phyloP scores from a whole-genome alignment of 2,329 filamentous ascomycete species.

The Trichoderma arundinaceum region DNA sequence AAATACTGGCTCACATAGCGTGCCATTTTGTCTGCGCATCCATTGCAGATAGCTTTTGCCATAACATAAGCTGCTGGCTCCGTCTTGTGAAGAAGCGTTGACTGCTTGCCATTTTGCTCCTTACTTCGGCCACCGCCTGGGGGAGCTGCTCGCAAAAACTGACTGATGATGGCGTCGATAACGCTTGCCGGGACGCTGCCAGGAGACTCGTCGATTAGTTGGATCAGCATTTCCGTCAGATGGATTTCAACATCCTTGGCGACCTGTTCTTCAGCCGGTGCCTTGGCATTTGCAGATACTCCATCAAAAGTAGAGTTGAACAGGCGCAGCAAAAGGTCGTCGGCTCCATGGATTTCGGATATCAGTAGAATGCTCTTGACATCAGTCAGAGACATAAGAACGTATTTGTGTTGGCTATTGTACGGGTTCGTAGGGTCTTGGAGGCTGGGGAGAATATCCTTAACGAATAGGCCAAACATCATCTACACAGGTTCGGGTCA shows the following conservation, averaged over 20 bases:
- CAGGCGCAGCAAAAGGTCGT: conserved; percentile 77
- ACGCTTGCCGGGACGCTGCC: conserved; percentile 76
- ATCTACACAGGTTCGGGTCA: conserved; percentile 60
- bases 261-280: conserved; percentile 77
- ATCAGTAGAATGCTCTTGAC: conserved; percentile 94
- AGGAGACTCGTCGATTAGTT: conserved; percentile 83
- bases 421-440: conserved; percentile 88
- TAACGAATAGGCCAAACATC: conserved; percentile 89
- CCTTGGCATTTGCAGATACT: conserved; percentile 77
- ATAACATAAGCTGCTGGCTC: conserved; percentile 94
- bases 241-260: conserved; percentile 93
- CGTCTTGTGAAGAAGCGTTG: conserved; percentile 82
- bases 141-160: conserved; percentile 88
- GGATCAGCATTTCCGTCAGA: conserved; percentile 83
- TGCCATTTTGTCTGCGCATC: conserved; percentile 90
- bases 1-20: conserved; percentile 96
- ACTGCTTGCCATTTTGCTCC: conserved; percentile 75
- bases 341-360: conserved; percentile 82
- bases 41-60: conserved; percentile 92
- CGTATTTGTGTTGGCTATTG: conserved; percentile 90
- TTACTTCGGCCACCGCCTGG: conserved; percentile 66
- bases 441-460: conserved; percentile 80
- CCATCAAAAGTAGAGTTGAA: conserved; percentile 94
- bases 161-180: conserved; percentile 90
- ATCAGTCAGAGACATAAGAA: conserved; percentile 84